Evolutionary conservation across 2,329 filamentous ascomycete genomes (phyloP), one percentile per base, ranked within the genome.

Genomic region (Colletotrichum karsti): DNA sequence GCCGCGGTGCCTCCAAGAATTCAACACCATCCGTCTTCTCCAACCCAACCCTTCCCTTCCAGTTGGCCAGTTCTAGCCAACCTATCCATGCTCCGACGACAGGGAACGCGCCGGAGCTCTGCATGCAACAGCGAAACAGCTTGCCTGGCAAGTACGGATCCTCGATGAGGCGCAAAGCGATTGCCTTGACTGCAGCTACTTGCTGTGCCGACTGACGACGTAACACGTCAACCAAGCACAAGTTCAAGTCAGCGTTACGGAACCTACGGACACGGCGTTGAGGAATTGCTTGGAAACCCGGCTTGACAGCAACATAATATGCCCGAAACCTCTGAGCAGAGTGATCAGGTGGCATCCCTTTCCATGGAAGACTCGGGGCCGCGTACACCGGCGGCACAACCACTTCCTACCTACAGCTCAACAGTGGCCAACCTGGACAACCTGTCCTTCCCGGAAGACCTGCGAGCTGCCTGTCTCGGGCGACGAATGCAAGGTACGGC

Each of bases 331-430:
- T 15, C 44, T 7, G 7, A 15, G 13, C 8, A 33, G 24, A 28
- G 39, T 60, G 39, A 33, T 26, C 39, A 63, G 51, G 41, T 55
- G 48, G 63, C 57, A 33, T n/a, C n/a, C n/a, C n/a, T n/a, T 30
- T 18, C 44, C 24, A 37, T 42, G 35, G 18, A 28, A 39, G 54
- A 57, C 37, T 42, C 54, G 37, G 39, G 13, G 54, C 35, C 37
- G 33, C 13, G 37, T 44, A 42, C 42, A 6, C 39, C 26, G 10
- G 41, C 50, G 39, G 39, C 60, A 44, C 50, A 56, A 51, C 50
- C n/a, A n/a, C n/a, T n/a, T 55, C 15, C 13, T 13, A 18, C n/a
- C 46, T 15, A 9, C 46, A 50, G 13, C 12, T 46, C 42, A 22
- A 22, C 18, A 22, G 0, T 46, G 20, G 20, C 42, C 42, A 46